phyloP scores from a whole-genome alignment of 2,329 filamentous ascomycete genomes.

The Diaporthe amygdali region DNA sequence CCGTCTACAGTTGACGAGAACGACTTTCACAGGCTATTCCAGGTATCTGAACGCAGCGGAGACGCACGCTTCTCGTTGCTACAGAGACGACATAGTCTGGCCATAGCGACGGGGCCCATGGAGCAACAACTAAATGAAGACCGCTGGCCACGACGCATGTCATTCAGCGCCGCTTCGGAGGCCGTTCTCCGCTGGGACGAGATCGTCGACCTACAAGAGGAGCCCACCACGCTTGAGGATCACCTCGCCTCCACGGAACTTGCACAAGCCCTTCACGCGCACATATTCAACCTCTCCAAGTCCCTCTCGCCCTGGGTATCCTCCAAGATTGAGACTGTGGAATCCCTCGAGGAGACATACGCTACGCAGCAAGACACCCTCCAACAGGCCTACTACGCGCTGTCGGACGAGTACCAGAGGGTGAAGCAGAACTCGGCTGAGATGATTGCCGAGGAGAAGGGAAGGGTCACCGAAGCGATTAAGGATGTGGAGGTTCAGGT shows the following conservation, averaged over 20 bases:
- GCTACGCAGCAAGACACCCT: conserved; percentile 69
- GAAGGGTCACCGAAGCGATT: conserved; percentile 70
- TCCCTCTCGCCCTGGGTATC: conserved; percentile 67
- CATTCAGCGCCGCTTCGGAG: conserved; percentile 77
- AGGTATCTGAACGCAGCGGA: conserved; percentile 52
- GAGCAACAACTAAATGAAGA: conserved; percentile 54
- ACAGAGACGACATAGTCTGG: conserved; percentile 66
- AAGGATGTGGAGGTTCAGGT: conserved; percentile 81
- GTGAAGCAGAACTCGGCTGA: conserved; percentile 72
- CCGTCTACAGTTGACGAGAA: conserved; percentile 64
- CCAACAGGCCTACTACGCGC: conserved; percentile 70
- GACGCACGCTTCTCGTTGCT: conserved; percentile 54
- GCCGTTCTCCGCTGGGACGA: conserved; percentile 73
- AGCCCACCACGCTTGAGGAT: conserved; percentile 33
- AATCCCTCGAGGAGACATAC: conserved; percentile 65
- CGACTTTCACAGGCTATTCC: conserved; percentile 61
- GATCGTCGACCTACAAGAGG: conserved; percentile 44
- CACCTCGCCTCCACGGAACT: conserved; percentile 53
- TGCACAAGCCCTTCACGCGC: conserved; percentile 59
- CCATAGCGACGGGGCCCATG: conserved; percentile 37
- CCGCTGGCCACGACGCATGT: conserved; percentile 74
- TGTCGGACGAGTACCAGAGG: conserved; percentile 72
- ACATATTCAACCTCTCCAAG: conserved; percentile 56
- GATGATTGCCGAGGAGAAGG: conserved; percentile 71
- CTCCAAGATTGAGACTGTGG: conserved; percentile 60